These are phyloP conservation scores for Papiliotrema flavescens DNA, from an alignment of 1,284 basidiomycete genomes.

Conservation along the genomic window DNA sequence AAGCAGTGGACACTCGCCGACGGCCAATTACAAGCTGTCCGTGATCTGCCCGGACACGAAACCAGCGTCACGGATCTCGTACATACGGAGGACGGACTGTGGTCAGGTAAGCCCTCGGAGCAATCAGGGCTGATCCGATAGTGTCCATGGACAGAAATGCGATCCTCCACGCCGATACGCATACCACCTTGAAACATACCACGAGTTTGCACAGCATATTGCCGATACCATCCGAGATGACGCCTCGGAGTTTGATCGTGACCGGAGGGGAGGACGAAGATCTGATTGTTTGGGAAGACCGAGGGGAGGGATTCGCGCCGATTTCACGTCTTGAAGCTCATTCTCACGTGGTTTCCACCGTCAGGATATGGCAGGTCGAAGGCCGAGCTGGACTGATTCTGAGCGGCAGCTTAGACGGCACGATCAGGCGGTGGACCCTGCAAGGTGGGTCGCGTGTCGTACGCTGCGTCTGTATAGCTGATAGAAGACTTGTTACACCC, in stretches of 20 bases:
- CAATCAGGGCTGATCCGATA: slow-evolving; percentile 41
- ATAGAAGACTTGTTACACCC: slow-evolving; percentile 39
- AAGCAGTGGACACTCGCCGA: slow-evolving; percentile 48
- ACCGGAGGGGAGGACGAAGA: slow-evolving; percentile 73
- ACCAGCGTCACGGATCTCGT: slow-evolving; percentile 57
- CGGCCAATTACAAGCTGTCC: slow-evolving; percentile 33
- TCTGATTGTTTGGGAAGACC: slow-evolving; percentile 61
- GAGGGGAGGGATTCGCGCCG: slow-evolving; percentile 38
- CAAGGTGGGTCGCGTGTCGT: slow-evolving; percentile 54
- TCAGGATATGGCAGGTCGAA: slow-evolving; percentile 61
- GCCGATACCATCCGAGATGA: slow-evolving; percentile 59
- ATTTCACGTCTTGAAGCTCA: slow-evolving; percentile 69
- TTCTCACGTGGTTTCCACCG: slow-evolving; percentile 74
- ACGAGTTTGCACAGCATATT: slow-evolving; percentile 40
- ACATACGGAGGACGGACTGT: slow-evolving; percentile 64
- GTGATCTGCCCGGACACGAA: slow-evolving; percentile 47
- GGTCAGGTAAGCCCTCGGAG: slow-evolving; percentile 68
- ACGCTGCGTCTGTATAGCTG: not conserved
- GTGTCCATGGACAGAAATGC: slow-evolving; percentile 84
- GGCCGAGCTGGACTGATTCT: no score
- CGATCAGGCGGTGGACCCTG: slow-evolving; percentile 75
- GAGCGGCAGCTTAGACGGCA: slow-evolving; percentile 62
- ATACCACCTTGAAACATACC: no score
- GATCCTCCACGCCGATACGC: slow-evolving; percentile 52
- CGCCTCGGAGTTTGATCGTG: slow-evolving; percentile 60